A percentile compares a stretch with the other conserved stretches of the same genome.
These are phyloP conservation scores for Phytopythium aichiense DNA, from an alignment of 352 stramenopile genomes.

Conservation along the genomic window DNA sequence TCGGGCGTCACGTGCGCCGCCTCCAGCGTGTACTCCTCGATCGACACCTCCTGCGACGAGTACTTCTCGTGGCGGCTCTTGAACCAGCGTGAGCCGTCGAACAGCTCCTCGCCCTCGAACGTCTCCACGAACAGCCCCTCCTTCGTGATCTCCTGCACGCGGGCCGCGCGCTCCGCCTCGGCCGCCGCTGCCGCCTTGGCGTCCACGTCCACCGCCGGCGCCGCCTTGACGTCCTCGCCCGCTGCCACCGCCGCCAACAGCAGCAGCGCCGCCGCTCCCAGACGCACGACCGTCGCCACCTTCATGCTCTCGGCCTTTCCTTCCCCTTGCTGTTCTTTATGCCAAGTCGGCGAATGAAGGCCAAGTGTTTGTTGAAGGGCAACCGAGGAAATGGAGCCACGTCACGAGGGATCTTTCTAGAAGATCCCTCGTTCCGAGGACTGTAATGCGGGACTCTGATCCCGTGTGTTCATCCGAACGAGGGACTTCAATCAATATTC, in stretches of 20 bases:
- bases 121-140: conserved; percentile 72
- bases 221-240: conserved; percentile 10
- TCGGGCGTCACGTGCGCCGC: conserved; percentile 53
- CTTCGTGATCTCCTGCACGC: conserved; percentile 49
- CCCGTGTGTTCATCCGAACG: not conserved
- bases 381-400: not conserved
- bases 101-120: conserved; percentile 54
- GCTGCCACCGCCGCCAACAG: conserved; percentile 18
- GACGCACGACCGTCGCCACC: conserved; percentile 31
- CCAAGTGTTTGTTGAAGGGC: not conserved
- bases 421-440: conserved; percentile 2
- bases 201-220: not conserved
- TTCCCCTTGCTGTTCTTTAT: not conserved
- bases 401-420: conserved; percentile 9
- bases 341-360: not conserved
- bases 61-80: conserved; percentile 85
- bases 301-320: conserved; percentile 37
- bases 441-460: not conserved
- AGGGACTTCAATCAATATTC: not conserved
- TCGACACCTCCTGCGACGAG: conserved; percentile 52
- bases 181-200: conserved; percentile 11
- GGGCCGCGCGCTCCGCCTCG: conserved; percentile 26
- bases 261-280: conserved; percentile 44
- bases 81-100: conserved; percentile 75
- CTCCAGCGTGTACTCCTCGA: conserved; percentile 62